Percentiles rank a stretch among this genome's conserved stretches.
Conservation (phyloP, 2,329 filamentous ascomycete genomes). For the Torrubiella hemipterigena region DNA sequence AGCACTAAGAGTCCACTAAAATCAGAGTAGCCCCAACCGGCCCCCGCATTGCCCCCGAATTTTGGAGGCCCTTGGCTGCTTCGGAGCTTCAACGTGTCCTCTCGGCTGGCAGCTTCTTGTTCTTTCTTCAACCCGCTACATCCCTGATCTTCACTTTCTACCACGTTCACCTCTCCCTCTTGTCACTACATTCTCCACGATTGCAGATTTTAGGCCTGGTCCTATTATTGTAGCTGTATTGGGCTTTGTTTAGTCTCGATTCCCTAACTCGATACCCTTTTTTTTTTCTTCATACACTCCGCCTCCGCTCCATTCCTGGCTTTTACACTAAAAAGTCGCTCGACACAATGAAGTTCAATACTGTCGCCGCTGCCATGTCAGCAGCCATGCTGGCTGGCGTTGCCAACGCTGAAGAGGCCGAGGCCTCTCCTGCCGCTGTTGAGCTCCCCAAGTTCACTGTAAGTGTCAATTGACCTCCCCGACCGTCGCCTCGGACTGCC, state of each 20-base stretch:
- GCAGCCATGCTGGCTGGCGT: conserved; percentile 60
- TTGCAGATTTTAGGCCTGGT: neutral
- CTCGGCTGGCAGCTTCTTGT: neutral
- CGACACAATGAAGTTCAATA: conserved; percentile 70
- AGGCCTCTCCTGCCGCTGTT: conserved; percentile 47
- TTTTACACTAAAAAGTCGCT: neutral
- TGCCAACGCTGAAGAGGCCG: conserved; percentile 55
- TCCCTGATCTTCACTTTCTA: neutral
- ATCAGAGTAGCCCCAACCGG: too few species aligned
- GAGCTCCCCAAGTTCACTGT: conserved; percentile 80
- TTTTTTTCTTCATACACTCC: conserved; percentile 14
- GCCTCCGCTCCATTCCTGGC: conserved; percentile 2
- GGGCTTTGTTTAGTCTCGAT: conserved; percentile 4
- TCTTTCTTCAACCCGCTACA: neutral
- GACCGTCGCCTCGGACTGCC: conserved; percentile 3
- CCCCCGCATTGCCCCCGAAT: too few species aligned
- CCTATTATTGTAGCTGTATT: conserved; percentile 1
- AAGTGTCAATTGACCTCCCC: conserved; percentile 30
- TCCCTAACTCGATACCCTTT: conserved; percentile 2
- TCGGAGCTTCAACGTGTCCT: neutral
- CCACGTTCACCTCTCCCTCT: neutral
- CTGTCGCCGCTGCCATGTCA: conserved; percentile 64
- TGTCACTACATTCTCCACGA: neutral
- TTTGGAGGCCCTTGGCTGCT: too few species aligned
- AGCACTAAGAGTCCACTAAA: too few species aligned